Evolutionary conservation across 371 early-diverging fungal species (phyloP), one percentile per base, ranked within the genome.

Genomic region (Rhizopus stolonifer): DNA sequence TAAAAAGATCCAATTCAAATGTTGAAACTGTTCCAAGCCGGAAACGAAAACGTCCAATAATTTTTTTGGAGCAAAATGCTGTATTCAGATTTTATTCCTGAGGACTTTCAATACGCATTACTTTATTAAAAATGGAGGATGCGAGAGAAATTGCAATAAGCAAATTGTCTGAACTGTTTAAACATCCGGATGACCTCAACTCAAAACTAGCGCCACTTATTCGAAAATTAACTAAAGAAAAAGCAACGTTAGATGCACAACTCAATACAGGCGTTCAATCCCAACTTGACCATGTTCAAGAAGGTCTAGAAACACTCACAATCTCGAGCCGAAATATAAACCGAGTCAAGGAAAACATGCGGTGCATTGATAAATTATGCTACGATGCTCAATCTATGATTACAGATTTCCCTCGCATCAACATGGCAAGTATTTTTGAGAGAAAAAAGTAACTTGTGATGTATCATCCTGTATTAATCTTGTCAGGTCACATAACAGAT

Each of bases 141-240:
- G 74, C 79, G n/a, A 60, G 71, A 52, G 79, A 81, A 46, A 57
- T 65, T 24, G 82, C 82, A 2, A 59, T 82, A 14, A 64, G 64
- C 15, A 76, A 72, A 40, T 48, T 88, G 15, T 72, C 82, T 1
- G 87, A 83, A 45, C 56, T 86, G 55, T 71, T 91, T 26, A 84
- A 86, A 48, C 94, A 95, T 74, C 98, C 96, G 4, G 98, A 97
- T 70, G 98, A 97, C 70, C 80, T 97, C 15, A 86, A 85, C 29
- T 86, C 83, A 66, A 93, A 92, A 68, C 83, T 95, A 8, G 82
- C 79, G 19, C 79, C 84, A 4, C 58, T 94, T 18, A 85, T 88
- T 38, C 83, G 88, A 43, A 91, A 91, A 62, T 76, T 94, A 32
- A 83, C 86, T 2, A 85, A 88, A 52, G 98, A 98, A 74, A 93